Evolutionary conservation across 768 basidiomycete genomes (phyloP), one percentile per base, ranked within the genome.

Genomic region (Rhizopogon roseolus): DNA sequence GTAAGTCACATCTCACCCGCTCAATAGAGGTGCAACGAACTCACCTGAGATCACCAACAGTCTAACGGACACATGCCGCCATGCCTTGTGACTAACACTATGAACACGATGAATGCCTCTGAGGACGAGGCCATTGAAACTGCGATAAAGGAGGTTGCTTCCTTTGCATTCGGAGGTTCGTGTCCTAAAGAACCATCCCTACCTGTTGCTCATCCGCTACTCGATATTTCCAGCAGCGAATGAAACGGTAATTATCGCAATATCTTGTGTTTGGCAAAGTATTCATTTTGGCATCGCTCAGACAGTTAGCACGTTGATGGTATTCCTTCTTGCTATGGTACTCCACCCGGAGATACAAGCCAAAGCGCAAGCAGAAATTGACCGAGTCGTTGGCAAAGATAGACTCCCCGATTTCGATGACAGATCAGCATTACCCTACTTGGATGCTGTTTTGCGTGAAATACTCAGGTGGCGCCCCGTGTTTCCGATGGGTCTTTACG

Each of bases 301-400:
- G 57, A 57, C 25, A 6, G 40, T 46, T 5, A 44, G 52, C 27
- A 27, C 49, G 7, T 34, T 57, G 27, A 50, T 50, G 41, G 38
- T 46, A 4, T 60, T 62, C 42, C 42, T 62, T 22, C 49, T 62
- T n/a, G 61, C 61, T n/a, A 60, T 62, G 57, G 17, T 58, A 14
- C 53, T 58, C 9, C 55, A 56, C 36, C 61, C 61, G 2, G 57
- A 62, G 3, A 48, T 52, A 3, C 57, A 60, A 42, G 22, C 27
- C 8, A 50, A 56, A 17, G 61, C 61, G 6, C 61, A 62, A 41
- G 41, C 41, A 49, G 61, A 62, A 19, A 56, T 60, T n/a, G 61
- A 60, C 46, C n/a, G 28, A n/a, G n/a, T n/a, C n/a, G n/a, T n/a
- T n/a, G n/a, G n/a, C n/a, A n/a, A n/a, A n/a, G n/a, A n/a, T n/a